These are phyloP conservation scores for Orbilia blumenaviensis DNA, from an alignment of 2,329 filamentous ascomycete genomes.

Conservation along the genomic window DNA sequence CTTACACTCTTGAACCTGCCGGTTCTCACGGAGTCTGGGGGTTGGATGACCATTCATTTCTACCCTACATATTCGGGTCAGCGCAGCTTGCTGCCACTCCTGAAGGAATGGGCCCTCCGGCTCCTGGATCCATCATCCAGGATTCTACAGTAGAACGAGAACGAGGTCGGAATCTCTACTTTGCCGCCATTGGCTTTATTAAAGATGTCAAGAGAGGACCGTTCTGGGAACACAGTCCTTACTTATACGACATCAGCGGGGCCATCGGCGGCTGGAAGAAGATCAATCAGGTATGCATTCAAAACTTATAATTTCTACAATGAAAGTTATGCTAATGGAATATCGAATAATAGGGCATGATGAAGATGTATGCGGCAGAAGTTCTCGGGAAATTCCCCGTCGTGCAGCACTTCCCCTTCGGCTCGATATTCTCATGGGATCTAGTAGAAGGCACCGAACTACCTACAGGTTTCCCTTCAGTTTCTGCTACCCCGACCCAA, in stretches of 20 bases:
- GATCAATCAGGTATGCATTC: constrained; percentile 77
- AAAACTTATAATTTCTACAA: neutral
- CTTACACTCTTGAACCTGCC: constrained; percentile 92
- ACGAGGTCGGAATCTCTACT: constrained; percentile 82
- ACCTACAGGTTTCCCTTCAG: neutral
- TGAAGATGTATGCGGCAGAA: constrained; percentile 99
- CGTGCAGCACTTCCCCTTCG: constrained; percentile 93
- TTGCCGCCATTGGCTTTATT: constrained; percentile 94
- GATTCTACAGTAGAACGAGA: constrained; percentile 71
- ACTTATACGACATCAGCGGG: constrained; percentile 92
- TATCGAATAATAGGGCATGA: constrained; percentile 75
- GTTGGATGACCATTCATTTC: constrained; percentile 94
- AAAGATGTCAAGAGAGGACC: constrained; percentile 95
- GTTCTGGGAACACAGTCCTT: constrained; percentile 96
- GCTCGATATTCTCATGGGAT: constrained; percentile 79
- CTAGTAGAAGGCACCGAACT: constrained; percentile 15
- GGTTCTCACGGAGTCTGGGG: constrained; percentile 98
- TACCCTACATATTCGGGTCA: constrained; percentile 94
- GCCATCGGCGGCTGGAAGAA: constrained; percentile 96
- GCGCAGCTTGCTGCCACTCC: constrained; percentile 78
- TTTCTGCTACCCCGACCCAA: neutral
- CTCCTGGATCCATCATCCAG: constrained; percentile 75
- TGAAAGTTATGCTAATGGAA: neutral
- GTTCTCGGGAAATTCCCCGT: constrained; percentile 97
- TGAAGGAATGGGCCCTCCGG: constrained; percentile 68